Evolutionary conservation across 352 stramenopile genomes (phyloP), one percentile per base, ranked within the genome.

Genomic region (Phytophthora megakarya): DNA sequence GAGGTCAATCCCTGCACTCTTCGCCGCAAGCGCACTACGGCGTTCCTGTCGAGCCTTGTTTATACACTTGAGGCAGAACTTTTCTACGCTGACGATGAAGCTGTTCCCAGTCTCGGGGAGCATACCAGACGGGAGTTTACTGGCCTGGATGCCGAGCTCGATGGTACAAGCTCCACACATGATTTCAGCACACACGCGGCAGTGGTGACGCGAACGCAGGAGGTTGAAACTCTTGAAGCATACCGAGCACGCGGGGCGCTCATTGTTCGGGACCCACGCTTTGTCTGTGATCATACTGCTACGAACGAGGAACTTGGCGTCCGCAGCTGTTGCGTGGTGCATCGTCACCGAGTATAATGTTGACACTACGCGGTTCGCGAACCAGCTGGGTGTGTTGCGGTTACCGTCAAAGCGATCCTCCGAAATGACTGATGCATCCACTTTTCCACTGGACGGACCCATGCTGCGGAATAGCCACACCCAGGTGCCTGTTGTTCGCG

Each of bases 31-130:
- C 18, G 64, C 67, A 42, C 69, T 82, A n/a, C 72, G 67, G 28
- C 81, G 79, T 18, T 88, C 76, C n/a, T 80, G 71, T 12, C 84
- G 78, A 3, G 71, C 73, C 56, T 89, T 81, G 52, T 90, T 86
- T 48, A 93, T 79, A 67, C 84, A 93, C 68, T 86, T 84, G 61
- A 90, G 73, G 49, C 84, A 93, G 35, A 93, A 93, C 52, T 92
- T 93, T 57, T 93, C 84, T n/a, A 82, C 60, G 49, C 76, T 86
- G 21, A 86, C 82, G 44, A 90, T 80, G 46, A 74, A 65, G 39
- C 67, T 78, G 55, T 55, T 75, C 18, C 76, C 79, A 5, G 76
- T 73, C 23, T 91, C 81, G 8, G 83, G 81, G 4, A 83, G 73
- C 73, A 90, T 74, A 0, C 63, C 67, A 1, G 60, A 51, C 1